Conservation (phyloP, 306 rosid genomes). For the Phaseolus lunatus region DNA sequence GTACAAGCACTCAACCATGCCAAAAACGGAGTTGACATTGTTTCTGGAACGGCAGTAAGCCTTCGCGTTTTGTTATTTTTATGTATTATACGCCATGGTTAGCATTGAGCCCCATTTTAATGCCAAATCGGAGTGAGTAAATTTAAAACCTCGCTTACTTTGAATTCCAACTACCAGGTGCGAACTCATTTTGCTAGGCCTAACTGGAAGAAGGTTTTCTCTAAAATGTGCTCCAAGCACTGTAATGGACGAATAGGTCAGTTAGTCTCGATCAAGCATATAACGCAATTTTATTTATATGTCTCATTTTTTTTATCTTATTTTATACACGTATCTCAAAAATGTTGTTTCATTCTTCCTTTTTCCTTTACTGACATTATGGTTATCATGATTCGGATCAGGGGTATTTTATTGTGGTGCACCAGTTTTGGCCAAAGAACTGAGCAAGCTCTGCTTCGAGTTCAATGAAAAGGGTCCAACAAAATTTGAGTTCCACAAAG, state of each 20-base stretch:
- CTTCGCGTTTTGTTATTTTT: constrained; percentile 17
- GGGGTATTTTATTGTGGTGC: constrained; percentile 99
- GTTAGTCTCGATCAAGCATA: constrained; percentile 41
- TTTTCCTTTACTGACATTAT: constrained; percentile 33
- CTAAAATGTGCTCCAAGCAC: constrained; percentile 91
- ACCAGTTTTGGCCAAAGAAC: constrained; percentile 96
- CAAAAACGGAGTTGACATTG: constrained; percentile 96
- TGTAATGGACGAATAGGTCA: constrained; percentile 86
- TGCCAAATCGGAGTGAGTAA: constrained; percentile 8
- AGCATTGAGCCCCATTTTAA: constrained; percentile 26
- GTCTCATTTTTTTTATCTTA: background rate
- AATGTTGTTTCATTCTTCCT: background rate
- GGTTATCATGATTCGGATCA: constrained; percentile 49
- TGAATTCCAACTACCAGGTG: constrained; percentile 62
- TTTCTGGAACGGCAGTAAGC: constrained; percentile 92
- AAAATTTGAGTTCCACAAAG: constrained; percentile 97
- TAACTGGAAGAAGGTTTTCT: constrained; percentile 98
- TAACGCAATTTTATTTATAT: background rate
- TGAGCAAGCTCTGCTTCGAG: constrained; percentile 87
- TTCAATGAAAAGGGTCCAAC: constrained; percentile 96
- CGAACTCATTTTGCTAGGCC: constrained; percentile 99
- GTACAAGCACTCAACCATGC: constrained; percentile 99
- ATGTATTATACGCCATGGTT: background rate
- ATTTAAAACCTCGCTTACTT: background rate
- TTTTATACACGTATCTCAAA: background rate